Conservation (phyloP, 495 filamentous ascomycete genomes). For the Tuber melanosporum region DNA sequence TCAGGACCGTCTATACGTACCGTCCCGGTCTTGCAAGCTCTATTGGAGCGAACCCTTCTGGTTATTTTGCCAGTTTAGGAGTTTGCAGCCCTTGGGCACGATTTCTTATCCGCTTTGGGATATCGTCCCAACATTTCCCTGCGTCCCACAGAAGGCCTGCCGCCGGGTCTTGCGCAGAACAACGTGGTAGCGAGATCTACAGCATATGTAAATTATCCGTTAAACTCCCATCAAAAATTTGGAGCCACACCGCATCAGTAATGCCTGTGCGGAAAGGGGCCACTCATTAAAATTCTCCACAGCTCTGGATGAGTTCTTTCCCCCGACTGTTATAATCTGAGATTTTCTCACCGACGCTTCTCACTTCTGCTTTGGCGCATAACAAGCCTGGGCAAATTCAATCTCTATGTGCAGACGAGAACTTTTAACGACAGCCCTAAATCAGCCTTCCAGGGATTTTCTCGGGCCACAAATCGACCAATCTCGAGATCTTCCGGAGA, state of each 20-base stretch:
- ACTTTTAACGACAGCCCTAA: not conserved
- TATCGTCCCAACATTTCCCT: not conserved
- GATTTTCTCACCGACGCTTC: not conserved
- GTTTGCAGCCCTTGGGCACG: not conserved
- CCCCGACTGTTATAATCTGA: not conserved
- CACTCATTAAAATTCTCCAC: not conserved
- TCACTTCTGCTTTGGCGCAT: not conserved
- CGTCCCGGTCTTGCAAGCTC: not conserved
- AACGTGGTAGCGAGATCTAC: conserved; percentile 3
- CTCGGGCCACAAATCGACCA: not conserved
- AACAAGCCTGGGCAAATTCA: not conserved
- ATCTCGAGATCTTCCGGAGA: not conserved
- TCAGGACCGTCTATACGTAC: not conserved
- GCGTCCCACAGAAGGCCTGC: not conserved
- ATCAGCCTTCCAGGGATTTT: not conserved
- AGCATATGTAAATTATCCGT: not conserved
- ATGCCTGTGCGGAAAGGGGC: not conserved
- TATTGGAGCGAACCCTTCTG: not conserved
- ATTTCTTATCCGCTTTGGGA: not conserved
- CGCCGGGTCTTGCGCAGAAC: not conserved
- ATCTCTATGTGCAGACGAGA: not conserved
- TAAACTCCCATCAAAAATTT: not conserved
- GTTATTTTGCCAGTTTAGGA: not conserved
- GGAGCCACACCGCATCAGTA: not conserved
- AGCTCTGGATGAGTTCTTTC: not conserved